These are phyloP conservation scores for Nothophytophthora sp. DNA, from an alignment of 352 stramenopile species.

Conservation along the genomic window DNA sequence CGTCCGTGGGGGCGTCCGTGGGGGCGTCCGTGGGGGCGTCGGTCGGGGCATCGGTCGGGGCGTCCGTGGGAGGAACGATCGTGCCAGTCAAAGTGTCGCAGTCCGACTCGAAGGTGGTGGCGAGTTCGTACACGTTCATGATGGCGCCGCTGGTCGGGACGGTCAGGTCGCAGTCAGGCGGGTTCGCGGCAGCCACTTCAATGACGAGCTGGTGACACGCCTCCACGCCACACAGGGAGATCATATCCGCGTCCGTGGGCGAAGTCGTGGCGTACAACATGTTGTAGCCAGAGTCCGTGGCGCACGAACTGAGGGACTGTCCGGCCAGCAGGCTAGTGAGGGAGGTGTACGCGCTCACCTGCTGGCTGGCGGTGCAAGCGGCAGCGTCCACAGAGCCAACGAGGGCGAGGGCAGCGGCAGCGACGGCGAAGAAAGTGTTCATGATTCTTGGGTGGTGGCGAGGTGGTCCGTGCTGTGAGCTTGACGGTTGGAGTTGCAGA, in stretches of 20 bases:
- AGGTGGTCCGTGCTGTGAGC: neutral
- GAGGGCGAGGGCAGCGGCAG: slow-evolving; percentile 5
- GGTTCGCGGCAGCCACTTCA: slow-evolving; percentile 22
- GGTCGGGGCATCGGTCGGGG: slow-evolving; percentile 2
- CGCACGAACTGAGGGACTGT: slow-evolving; percentile 19
- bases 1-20: slow-evolving; percentile 5
- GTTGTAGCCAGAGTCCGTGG: slow-evolving; percentile 34
- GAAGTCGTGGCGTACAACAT: slow-evolving; percentile 30
- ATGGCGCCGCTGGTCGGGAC: slow-evolving; percentile 38
- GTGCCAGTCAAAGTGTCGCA: slow-evolving; percentile 10
- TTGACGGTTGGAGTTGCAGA: slow-evolving; percentile 6
- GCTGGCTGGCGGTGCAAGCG: slow-evolving; percentile 10
- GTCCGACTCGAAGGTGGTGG: slow-evolving; percentile 15
- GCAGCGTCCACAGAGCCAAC: slow-evolving; percentile 10
- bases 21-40: slow-evolving; percentile 5
- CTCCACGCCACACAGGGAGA: slow-evolving; percentile 27
- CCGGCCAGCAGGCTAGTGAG: slow-evolving; percentile 22
- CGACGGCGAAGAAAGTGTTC: slow-evolving; percentile 22
- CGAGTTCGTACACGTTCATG: slow-evolving; percentile 44
- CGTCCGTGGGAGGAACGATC: slow-evolving; percentile 6
- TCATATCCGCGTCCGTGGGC: slow-evolving; percentile 22
- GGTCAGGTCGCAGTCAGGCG: slow-evolving; percentile 37
- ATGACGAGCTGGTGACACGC: slow-evolving; percentile 33
- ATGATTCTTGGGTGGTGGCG: slow-evolving; percentile 9
- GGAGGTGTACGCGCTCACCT: slow-evolving; percentile 23